Percentiles rank a stretch among this genome's conserved stretches.
Conservation (phyloP, 2,329 filamentous ascomycete species). For the Colletotrichum sp. region DNA sequence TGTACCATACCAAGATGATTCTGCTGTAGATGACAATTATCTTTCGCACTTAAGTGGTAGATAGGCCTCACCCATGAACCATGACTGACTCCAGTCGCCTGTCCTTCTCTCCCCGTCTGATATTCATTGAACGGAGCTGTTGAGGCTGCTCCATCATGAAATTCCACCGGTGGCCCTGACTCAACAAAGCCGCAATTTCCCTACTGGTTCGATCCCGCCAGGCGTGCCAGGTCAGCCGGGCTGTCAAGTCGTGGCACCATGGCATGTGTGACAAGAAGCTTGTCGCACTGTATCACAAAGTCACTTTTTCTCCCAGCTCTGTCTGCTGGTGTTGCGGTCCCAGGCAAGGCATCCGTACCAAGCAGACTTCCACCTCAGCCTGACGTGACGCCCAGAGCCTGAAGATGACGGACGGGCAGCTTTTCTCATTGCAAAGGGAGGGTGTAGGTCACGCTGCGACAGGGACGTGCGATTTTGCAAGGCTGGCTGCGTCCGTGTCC, state of each 20-base stretch:
- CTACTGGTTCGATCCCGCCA: not conserved
- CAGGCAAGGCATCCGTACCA: not conserved
- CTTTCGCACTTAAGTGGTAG: not conserved
- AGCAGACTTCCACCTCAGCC: not conserved
- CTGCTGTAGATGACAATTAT: not conserved
- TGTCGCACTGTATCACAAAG: not conserved
- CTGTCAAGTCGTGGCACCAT: not conserved
- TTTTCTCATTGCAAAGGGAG: not conserved
- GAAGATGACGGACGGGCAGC: not conserved
- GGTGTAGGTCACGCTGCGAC: not conserved
- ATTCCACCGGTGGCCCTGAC: not conserved
- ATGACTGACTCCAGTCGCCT: not conserved
- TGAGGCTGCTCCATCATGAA: not conserved
- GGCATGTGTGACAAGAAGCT: not conserved
- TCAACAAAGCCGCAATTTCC: not conserved
- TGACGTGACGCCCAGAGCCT: not conserved
- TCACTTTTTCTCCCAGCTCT: not conserved
- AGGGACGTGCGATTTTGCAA: not conserved
- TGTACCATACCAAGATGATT: not conserved
- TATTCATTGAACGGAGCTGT: not conserved
- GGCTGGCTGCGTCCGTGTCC: not conserved
- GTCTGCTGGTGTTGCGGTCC: not conserved
- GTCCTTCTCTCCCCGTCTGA: not conserved
- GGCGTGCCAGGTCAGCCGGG: conserved; percentile 2
- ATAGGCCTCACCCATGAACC: not conserved